phyloP scores from a whole-genome alignment of 2,329 filamentous ascomycete genomes.

The Camptophora hylomeconis region DNA sequence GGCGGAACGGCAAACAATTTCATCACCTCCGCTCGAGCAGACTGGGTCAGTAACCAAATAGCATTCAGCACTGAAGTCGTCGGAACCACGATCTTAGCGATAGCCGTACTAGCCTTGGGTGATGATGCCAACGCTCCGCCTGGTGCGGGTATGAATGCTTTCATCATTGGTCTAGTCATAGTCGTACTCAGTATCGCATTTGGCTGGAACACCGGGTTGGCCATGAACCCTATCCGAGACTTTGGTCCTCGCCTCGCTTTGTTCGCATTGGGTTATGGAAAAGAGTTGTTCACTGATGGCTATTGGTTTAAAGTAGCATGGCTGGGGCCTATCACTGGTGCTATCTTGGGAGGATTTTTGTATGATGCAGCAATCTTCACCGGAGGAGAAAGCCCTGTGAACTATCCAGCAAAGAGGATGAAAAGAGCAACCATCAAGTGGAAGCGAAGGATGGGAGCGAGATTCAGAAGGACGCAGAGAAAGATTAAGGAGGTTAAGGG shows the following conservation, averaged over 20 bases:
- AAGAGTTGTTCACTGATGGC: slow-evolving; percentile 29
- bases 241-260: slow-evolving; percentile 37
- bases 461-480: slow-evolving; percentile 4
- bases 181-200: slow-evolving; percentile 25
- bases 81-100: slow-evolving; percentile 28
- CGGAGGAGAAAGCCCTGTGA: slow-evolving; percentile 38
- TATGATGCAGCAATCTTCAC: slow-evolving; percentile 41
- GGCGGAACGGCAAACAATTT: slow-evolving; percentile 23
- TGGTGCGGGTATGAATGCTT: slow-evolving; percentile 38
- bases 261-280: slow-evolving; percentile 32
- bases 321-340: slow-evolving; percentile 28
- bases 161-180: slow-evolving; percentile 35
- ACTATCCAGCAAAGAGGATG: slow-evolving; percentile 34
- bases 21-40: slow-evolving; percentile 30
- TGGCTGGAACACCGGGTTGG: slow-evolving; percentile 34
- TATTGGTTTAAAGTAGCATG: slow-evolving; percentile 32
- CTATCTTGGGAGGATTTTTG: slow-evolving; percentile 33
- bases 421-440: slow-evolving; percentile 31
- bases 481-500: slow-evolving; percentile 1
- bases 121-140: slow-evolving; percentile 36
- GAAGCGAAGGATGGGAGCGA: slow-evolving; percentile 7
- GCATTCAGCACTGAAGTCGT: slow-evolving; percentile 38
- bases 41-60: slow-evolving; percentile 24
- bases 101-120: slow-evolving; percentile 32
- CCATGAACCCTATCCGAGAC: slow-evolving; percentile 38